Base-by-base conservation (phyloP, 2,329 filamentous ascomycete species). In the Phoma herbarum region DNA sequence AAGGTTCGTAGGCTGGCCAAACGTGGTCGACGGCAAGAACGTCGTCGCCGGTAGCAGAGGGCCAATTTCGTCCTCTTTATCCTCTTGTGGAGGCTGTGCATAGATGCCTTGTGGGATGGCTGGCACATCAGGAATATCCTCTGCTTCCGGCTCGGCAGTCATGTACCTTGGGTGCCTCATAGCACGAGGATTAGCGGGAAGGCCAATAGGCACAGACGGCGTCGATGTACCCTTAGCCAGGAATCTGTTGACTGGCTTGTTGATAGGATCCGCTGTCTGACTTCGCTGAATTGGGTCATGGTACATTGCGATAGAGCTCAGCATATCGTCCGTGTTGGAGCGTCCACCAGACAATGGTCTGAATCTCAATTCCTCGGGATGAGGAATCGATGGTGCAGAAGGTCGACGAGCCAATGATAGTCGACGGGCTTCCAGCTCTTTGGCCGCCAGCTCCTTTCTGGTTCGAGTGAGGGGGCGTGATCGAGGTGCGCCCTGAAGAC, bases 101-200 rank as follows among this genome's bases (percentile, higher is more conserved):
- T 56, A 56, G 37, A 50, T 37, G 7, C 48, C 48, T n/a, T 84
- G 82, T 0, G 88, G 87, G 28, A 87, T 81, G 56, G 83, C 79
- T 28, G 85, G 82, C 11, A 86, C 80, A n/a, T 82, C 81, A 23
- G 85, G 85, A 23, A 82, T 80, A 29, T 76, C 74, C 16, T 84
- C 80, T 31, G 79, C 76, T 43, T 82, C 79, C 45, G 79, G 80
- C 57, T 88, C 84, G 2, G 82, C 78, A 64, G 86, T 85, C 74
- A 84, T 84, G 66, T 94, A 88, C 42, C 91, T 87, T 1, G 86
- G 85, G 73, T 96, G 87, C 20, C 90, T 87, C 93, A 97, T 96
- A 1, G 93, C 93, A 79, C 92, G 89, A 28, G 94, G 93, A 0
- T 93, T 97, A 2, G 93, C 92, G 14, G 94, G 93, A n/a, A 97